phyloP scores from a whole-genome alignment of 306 rosid genomes.

The Vigna reflexopilosa region DNA sequence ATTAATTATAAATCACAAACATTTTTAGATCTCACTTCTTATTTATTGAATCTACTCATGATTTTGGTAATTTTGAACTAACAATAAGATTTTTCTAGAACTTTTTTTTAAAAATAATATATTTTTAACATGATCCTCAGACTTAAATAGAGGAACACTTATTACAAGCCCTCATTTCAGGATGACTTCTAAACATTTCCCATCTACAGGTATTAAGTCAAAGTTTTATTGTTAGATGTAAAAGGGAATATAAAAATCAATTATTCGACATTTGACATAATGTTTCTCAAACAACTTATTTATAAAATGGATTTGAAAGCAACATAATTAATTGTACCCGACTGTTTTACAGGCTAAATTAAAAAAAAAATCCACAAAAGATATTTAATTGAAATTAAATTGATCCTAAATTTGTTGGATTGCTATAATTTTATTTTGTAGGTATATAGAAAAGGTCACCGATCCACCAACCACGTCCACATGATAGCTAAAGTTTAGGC shows the following conservation, averaged over 20 bases:
- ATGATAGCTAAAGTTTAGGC: constrained; percentile 7
- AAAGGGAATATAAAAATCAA: background rate
- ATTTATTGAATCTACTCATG: no score
- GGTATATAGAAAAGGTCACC: background rate
- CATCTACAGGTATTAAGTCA: background rate
- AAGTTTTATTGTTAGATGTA: background rate
- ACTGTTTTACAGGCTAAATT: background rate
- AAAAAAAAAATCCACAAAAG: background rate
- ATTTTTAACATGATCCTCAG: background rate
- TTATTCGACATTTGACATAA: background rate
- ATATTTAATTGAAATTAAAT: background rate
- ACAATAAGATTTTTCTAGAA: no score
- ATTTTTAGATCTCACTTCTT: no score
- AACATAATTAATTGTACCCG: constrained; percentile 1
- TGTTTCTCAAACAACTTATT: background rate
- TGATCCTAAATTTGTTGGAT: background rate
- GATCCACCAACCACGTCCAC: constrained; percentile 3
- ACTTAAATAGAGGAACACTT: background rate
- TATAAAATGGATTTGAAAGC: background rate
- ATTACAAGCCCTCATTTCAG: background rate
- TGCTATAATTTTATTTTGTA: constrained; percentile 2
- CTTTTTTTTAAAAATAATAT: no score
- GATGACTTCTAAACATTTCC: constrained; percentile 4
- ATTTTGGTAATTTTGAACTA: no score
- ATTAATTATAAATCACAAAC: no score